phyloP scores from a whole-genome alignment of 2,329 filamentous ascomycete species.

The Chrysoporthe puriensis region DNA sequence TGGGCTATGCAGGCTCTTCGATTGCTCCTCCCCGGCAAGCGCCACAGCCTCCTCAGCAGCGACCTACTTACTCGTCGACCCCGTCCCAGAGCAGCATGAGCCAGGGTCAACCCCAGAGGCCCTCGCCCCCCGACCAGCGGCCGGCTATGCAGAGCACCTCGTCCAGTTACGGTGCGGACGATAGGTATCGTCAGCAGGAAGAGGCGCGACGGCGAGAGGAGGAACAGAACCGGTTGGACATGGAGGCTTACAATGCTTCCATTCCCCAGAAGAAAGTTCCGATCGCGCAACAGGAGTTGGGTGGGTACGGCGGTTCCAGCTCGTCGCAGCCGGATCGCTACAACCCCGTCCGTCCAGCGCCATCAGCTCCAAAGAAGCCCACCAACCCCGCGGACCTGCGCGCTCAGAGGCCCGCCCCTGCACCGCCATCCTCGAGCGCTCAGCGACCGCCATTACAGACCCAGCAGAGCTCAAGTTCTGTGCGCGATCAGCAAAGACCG shows the following conservation, averaged over 20 bases:
- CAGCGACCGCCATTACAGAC: conserved; percentile 51
- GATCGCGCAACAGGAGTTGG: conserved; percentile 87
- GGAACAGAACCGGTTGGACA: conserved; percentile 72
- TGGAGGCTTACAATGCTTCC: conserved; percentile 88
- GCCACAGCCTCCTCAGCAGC: conserved; percentile 62
- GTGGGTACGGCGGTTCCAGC: conserved; percentile 62
- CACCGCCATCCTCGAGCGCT: conserved; percentile 53
- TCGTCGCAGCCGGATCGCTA: conserved; percentile 67
- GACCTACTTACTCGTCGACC: conserved; percentile 45
- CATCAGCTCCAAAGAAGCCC: conserved; percentile 71
- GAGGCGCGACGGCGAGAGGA: conserved; percentile 68
- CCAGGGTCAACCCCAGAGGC: conserved; percentile 46
- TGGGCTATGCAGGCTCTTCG: conserved; percentile 60
- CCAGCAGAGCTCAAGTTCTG: conserved; percentile 54
- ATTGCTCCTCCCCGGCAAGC: conserved; percentile 67
- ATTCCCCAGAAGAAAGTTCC: conserved; percentile 81
- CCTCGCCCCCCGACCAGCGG: conserved; percentile 53
- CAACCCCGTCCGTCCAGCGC: conserved; percentile 83
- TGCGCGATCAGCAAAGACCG: conserved; percentile 50
- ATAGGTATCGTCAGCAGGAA: conserved; percentile 44
- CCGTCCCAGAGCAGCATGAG: conserved; percentile 41
- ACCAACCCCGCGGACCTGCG: conserved; percentile 60
- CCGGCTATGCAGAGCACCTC: conserved; percentile 63
- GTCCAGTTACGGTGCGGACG: conserved; percentile 56
- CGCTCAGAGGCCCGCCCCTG: conserved; percentile 81